Evolutionary conservation across 129 eudicot genomes (phyloP), one percentile per base, ranked within the genome.

Genomic region (Saussurea involucrata): DNA sequence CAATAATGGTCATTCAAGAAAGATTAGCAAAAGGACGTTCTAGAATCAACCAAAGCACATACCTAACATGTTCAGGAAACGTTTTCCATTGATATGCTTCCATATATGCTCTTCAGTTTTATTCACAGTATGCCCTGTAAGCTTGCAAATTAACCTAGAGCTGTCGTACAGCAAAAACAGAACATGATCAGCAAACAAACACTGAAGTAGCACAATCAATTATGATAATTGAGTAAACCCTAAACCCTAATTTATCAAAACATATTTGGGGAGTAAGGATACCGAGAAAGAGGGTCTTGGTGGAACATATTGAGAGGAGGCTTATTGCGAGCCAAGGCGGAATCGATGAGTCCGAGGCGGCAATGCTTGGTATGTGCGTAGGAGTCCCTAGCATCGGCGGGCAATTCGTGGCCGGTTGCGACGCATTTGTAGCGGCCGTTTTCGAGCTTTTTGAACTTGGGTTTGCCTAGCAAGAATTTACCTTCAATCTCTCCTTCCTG

Each of bases 51-150:
- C 4, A 76, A 5, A 77, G 13, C 53, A 82, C 97, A 83, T 86
- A 95, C 98, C 98, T 85, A 95, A 74, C 93, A 88, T 88, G 85
- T 85, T 85, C 66, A 91, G 86, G 76, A 95, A 95, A 8, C 92
- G 93, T 76, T 82, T 92, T 40, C 99, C 97, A 63, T 83, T 95
- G 75, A 95, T 88, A 79, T 95, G 99, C 87, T 95, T 95, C 99
- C 97, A 95, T 79, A 92, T 95, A 72, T 95, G 99, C 90, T 92
- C 96, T 86, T 95, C 99, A 21, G 81, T 71, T 76, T 95, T 95
- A 71, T 92, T 95, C 76, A 95, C 85, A 44, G 88, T 83, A 68
- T 67, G 72, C 27, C 91, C 97, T 2, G 99, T 95, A 18, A 95
- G 83, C 79, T 88, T 95, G 80, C 99, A 95, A 7, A 80, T 83